Evolutionary conservation across 768 basidiomycete genomes (phyloP), one percentile per base, ranked within the genome.

Genomic region (Macrolepiota albuminosa): DNA sequence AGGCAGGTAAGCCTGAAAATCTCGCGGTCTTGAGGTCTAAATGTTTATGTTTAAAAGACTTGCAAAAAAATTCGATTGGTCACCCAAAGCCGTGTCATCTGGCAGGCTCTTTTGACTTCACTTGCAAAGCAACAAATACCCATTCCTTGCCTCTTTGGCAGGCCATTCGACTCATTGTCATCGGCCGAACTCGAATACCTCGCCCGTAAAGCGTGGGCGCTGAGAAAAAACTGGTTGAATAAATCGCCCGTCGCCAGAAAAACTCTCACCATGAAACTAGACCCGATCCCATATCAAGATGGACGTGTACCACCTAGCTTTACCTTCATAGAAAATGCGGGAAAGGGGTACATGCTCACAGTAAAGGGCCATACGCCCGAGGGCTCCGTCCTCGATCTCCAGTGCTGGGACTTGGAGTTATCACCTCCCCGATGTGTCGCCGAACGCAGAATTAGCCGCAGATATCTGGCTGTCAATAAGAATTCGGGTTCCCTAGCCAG

Each of bases 321-420:
- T 18, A 70, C 79, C 46, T 82, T 86, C 63, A 61, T 86, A 0
- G 80, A 81, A 0, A 75, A 71, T 0, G 63, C 71, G n/a, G 72
- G 70, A 4, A 71, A 70, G 37, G 73, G 75, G 6, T 81, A 78
- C 70, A 66, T 88, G 7, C 64, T 88, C 26, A 82, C 82, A 0
- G 40, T 64, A 58, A 72, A 18, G 24, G 11, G 14, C n/a, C 33
- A 8, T 63, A 63, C 65, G 60, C 13, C 36, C 40, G 1, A 58
- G 57, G 65, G 67, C 0, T 68, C 71, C 18, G 50, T 61, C 13
- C 78, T 75, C 33, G 70, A 70, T 26, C 57, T 87, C 31, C 82
- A 84, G 42, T 84, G 84, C 63, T 88, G 87, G 87, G 82, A 87
- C 62, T 48, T 85, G 9, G 51, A 67, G 0, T 10, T 57, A 11